Conservation (phyloP, 306 rosid species). For the Phaseolus lunatus region DNA sequence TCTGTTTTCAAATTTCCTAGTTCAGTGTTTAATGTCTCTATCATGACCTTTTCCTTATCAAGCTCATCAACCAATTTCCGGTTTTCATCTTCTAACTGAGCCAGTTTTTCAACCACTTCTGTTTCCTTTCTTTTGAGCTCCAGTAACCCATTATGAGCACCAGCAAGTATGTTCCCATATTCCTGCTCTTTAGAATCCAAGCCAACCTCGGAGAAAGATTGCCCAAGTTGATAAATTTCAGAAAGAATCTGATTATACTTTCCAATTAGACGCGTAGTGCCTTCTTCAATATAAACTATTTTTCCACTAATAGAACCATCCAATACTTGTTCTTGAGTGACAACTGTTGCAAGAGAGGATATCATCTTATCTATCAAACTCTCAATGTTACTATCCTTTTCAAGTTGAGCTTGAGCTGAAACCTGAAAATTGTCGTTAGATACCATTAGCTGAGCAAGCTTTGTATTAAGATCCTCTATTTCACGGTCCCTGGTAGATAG, state of each 20-base stretch:
- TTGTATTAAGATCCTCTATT: slow-evolving; percentile 72
- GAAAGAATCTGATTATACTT: slow-evolving; percentile 64
- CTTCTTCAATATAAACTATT: slow-evolving; percentile 61
- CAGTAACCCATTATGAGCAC: slow-evolving; percentile 65
- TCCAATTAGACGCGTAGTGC: slow-evolving; percentile 59
- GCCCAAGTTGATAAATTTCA: slow-evolving; percentile 70
- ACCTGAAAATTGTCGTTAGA: slow-evolving; percentile 54
- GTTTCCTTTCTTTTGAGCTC: slow-evolving; percentile 73
- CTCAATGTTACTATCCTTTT: slow-evolving; percentile 56
- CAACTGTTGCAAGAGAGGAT: slow-evolving; percentile 61
- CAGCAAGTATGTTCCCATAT: slow-evolving; percentile 53
- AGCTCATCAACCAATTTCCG: slow-evolving; percentile 67
- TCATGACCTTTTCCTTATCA: slow-evolving; percentile 59
- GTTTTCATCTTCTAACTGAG: slow-evolving; percentile 70
- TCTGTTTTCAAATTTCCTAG: slow-evolving; percentile 66
- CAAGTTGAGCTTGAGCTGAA: slow-evolving; percentile 51
- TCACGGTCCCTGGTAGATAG: slow-evolving; percentile 67
- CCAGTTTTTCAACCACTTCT: slow-evolving; percentile 58
- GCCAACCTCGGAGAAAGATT: slow-evolving; percentile 59
- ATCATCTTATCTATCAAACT: slow-evolving; percentile 58
- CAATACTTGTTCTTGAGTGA: slow-evolving; percentile 57
- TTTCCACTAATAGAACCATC: slow-evolving; percentile 67
- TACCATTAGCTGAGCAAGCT: slow-evolving; percentile 55
- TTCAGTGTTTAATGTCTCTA: slow-evolving; percentile 62
- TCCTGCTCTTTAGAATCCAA: slow-evolving; percentile 55